Evolutionary conservation across 257 asterid genomes (phyloP).

Genomic region (Solanum rostratum): DNA sequence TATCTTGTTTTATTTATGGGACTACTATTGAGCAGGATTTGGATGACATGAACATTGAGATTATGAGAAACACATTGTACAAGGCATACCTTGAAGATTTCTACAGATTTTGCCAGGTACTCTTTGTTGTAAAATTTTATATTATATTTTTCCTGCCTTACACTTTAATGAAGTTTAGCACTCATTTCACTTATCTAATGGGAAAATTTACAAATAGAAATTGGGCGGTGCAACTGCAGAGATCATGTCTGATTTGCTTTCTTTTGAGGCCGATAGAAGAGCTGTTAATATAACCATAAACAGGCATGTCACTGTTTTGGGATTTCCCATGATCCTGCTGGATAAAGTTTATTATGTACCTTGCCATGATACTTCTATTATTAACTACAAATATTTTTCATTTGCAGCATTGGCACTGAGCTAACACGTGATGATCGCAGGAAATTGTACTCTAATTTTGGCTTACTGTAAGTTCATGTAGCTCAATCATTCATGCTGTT

Average conservation of each 20-base stretch:
- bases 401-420: slow-evolving; percentile 88
- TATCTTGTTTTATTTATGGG: background rate
- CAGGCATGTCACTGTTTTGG: slow-evolving; percentile 29
- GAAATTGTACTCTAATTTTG: slow-evolving; percentile 81
- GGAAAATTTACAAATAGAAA: slow-evolving; percentile 32
- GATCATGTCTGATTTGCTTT: slow-evolving; percentile 83
- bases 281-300: slow-evolving; percentile 90
- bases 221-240: slow-evolving; percentile 94
- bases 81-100: slow-evolving; percentile 95
- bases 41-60: slow-evolving; percentile 96
- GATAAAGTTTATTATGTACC: background rate
- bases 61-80: slow-evolving; percentile 90
- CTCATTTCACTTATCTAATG: slow-evolving; percentile 5
- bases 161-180: background rate
- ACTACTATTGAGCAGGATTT: slow-evolving; percentile 42
- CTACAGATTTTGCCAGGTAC: slow-evolving; percentile 77
- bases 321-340: background rate
- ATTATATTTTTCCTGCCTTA: slow-evolving; percentile 1
- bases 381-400: background rate
- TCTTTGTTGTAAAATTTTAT: background rate
- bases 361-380: background rate
- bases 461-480: slow-evolving; percentile 61
- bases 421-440: slow-evolving; percentile 88
- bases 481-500: background rate
- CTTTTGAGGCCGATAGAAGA: slow-evolving; percentile 93